A percentile compares a stretch with the other conserved stretches of the same genome.
Conservation (phyloP, 192 early-diverging fungal species). For the Oehlia diaphana region DNA sequence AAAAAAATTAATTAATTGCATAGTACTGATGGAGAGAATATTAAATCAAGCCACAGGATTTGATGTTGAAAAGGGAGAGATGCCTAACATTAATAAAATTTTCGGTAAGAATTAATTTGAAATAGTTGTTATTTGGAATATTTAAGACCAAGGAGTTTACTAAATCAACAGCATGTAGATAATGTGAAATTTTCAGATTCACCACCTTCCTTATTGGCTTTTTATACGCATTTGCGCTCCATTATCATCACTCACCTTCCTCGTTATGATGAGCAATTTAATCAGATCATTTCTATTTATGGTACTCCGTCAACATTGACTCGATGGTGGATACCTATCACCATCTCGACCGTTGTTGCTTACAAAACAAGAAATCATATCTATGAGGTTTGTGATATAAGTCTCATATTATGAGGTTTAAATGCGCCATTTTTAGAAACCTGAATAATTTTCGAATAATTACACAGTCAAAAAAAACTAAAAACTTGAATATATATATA, state of each 20-base stretch:
- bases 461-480: too few species aligned
- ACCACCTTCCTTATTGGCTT: conserved; percentile 25
- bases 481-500: too few species aligned
- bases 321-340: conserved; percentile 71
- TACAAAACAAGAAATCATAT: conserved; percentile 49
- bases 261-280: conserved; percentile 37
- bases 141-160: neutral
- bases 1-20: conserved; percentile 13
- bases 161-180: conserved; percentile 25
- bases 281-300: conserved; percentile 41
- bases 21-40: conserved; percentile 15
- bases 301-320: conserved; percentile 55
- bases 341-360: conserved; percentile 43
- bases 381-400: conserved; percentile 20
- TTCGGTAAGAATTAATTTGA: conserved; percentile 27
- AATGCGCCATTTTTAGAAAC: neutral
- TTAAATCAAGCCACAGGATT: conserved; percentile 1
- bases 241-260: conserved; percentile 39
- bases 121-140: too few species aligned
- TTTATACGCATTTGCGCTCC: conserved; percentile 33
- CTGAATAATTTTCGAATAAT: too few species aligned
- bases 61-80: conserved; percentile 20
- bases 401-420: neutral
- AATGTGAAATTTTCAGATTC: conserved; percentile 10
- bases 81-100: conserved; percentile 29